phyloP scores from a whole-genome alignment of 2,329 filamentous ascomycete genomes.

The Diaporthe citriasiana region DNA sequence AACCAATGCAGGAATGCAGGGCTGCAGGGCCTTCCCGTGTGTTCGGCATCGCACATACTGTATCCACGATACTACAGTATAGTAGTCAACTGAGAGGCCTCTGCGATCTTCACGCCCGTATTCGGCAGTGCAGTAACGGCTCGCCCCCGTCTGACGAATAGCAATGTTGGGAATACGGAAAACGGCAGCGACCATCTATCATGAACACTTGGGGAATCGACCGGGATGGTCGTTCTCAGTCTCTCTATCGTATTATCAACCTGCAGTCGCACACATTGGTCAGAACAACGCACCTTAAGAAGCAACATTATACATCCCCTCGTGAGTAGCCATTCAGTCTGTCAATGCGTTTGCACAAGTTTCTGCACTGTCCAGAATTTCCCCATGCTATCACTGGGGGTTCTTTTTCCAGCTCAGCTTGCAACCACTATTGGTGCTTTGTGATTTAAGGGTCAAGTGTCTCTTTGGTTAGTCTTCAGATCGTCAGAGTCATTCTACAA shows the following conservation, averaged over 20 bases:
- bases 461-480: not conserved
- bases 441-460: not conserved
- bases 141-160: constrained; percentile 18
- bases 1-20: not conserved
- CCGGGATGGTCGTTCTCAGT: constrained; percentile 18
- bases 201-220: not conserved
- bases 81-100: not conserved
- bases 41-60: not conserved
- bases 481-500: not conserved
- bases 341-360: not conserved
- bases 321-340: not conserved
- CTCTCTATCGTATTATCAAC: constrained; percentile 21
- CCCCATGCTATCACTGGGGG: not conserved
- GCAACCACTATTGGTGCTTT: not conserved
- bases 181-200: not conserved
- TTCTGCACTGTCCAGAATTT: not conserved
- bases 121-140: constrained; percentile 10
- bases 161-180: not conserved
- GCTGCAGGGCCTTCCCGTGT: not conserved
- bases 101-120: constrained; percentile 3
- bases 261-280: not conserved
- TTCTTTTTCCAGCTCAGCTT: not conserved
- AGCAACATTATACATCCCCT: not conserved
- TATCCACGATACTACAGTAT: not conserved
- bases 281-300: not conserved